Percentiles rank a stretch among this genome's conserved stretches.
These are phyloP conservation scores for Trichoderma koningiopsis DNA, from an alignment of 2,329 filamentous ascomycete genomes.

Conservation along the genomic window DNA sequence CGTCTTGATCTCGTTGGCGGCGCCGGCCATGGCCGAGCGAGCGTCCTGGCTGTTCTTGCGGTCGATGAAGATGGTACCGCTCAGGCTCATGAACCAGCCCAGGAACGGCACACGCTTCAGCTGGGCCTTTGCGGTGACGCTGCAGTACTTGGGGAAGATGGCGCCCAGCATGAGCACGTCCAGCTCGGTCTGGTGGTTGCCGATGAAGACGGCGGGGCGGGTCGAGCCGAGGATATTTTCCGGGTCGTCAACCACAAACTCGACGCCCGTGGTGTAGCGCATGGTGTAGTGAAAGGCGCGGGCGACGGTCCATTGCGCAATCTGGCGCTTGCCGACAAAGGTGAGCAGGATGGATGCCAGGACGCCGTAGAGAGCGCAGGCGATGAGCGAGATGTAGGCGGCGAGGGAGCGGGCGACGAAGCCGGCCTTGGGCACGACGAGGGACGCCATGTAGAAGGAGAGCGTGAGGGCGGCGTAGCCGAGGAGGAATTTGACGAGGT, in stretches of 20 bases:
- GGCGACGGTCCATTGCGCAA: constrained; percentile 83
- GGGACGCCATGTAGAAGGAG: constrained; percentile 64
- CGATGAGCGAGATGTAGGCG: constrained; percentile 63
- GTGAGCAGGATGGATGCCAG: constrained; percentile 72
- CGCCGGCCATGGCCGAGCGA: constrained; percentile 80
- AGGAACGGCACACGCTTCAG: constrained; percentile 80
- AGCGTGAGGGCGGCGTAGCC: constrained; percentile 55
- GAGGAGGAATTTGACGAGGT: constrained; percentile 50
- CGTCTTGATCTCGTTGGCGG: constrained; percentile 74
- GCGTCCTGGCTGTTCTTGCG: constrained; percentile 82
- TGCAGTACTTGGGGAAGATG: constrained; percentile 90
- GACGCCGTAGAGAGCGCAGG: constrained; percentile 72
- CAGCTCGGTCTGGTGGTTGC: constrained; percentile 95
- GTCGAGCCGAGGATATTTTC: constrained; percentile 62
- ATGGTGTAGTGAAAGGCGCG: constrained; percentile 80
- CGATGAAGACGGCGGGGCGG: constrained; percentile 86
- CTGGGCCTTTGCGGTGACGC: constrained; percentile 87
- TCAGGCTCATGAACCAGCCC: constrained; percentile 91
- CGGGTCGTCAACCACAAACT: constrained; percentile 72
- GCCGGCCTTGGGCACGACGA: constrained; percentile 58
- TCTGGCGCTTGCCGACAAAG: constrained; percentile 68
- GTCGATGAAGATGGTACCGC: constrained; percentile 93
- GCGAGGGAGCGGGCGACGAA: constrained; percentile 71
- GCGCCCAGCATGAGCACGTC: constrained; percentile 89
- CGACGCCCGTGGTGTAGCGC: constrained; percentile 72